Conservation (phyloP, 331 rosid genomes). For the Quercus phellos region DNA sequence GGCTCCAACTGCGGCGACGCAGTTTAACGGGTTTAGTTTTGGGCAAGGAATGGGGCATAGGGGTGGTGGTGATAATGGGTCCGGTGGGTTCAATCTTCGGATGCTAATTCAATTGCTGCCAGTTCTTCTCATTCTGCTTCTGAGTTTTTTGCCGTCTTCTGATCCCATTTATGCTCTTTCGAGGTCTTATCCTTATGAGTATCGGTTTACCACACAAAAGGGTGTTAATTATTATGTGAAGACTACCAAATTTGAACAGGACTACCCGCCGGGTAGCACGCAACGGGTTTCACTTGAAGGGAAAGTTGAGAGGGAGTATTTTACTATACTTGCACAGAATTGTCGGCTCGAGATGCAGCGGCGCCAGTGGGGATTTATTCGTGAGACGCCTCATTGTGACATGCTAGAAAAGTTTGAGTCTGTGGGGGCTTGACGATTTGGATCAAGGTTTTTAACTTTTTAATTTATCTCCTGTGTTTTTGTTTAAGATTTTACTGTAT, state of each 20-base stretch:
- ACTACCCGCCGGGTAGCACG: slow-evolving; percentile 37
- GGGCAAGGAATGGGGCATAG: slow-evolving; percentile 54
- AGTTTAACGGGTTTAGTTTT: slow-evolving; percentile 73
- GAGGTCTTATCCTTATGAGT: slow-evolving; percentile 59
- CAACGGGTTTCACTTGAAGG: slow-evolving; percentile 49
- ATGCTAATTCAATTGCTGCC: slow-evolving; percentile 71
- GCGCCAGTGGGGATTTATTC: slow-evolving; percentile 79
- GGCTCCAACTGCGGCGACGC: slow-evolving; percentile 61
- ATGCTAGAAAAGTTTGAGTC: slow-evolving; percentile 52
- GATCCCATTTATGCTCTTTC: slow-evolving; percentile 62
- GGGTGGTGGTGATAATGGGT: slow-evolving; percentile 49
- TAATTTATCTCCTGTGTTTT: slow-evolving; percentile 20
- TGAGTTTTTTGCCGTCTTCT: slow-evolving; percentile 76
- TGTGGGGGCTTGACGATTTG: slow-evolving; percentile 36
- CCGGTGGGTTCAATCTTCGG: slow-evolving; percentile 60
- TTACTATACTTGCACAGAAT: slow-evolving; percentile 60
- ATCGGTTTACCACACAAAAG: slow-evolving; percentile 52
- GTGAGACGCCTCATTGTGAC: slow-evolving; percentile 83
- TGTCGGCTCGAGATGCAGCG: slow-evolving; percentile 84
- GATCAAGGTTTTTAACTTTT: slow-evolving; percentile 28
- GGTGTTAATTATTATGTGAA: slow-evolving; percentile 82
- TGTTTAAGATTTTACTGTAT: slow-evolving; percentile 22
- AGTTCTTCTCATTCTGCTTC: slow-evolving; percentile 55
- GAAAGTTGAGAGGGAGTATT: slow-evolving; percentile 69
- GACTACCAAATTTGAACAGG: slow-evolving; percentile 62